A percentile compares a stretch with the other conserved stretches of the same genome.
Evolutionary conservation across 2,329 filamentous ascomycete species (phyloP).

Genomic region (Pestalotiopsis sp.): DNA sequence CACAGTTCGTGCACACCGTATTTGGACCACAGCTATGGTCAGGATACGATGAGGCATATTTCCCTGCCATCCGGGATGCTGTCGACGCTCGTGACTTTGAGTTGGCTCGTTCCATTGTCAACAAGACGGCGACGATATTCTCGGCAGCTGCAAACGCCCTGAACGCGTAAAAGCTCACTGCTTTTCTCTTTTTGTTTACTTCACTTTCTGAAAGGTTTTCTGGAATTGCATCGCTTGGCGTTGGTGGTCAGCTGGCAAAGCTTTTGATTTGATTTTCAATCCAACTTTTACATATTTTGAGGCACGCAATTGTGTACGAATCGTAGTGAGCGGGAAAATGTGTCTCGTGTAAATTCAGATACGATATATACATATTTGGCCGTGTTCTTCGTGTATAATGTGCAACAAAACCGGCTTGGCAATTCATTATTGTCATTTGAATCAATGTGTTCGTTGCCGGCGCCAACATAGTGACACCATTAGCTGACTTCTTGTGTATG

Average conservation of each 20-base stretch:
- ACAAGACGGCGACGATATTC: constrained; percentile 73
- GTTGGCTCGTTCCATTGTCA: constrained; percentile 67
- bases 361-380: not conserved
- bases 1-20: constrained; percentile 92
- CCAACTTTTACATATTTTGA: not conserved
- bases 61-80: constrained; percentile 85
- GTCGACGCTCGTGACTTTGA: constrained; percentile 73
- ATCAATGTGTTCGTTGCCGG: too few species aligned
- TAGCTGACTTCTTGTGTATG: too few species aligned
- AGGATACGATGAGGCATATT: constrained; percentile 67
- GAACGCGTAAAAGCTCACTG: not conserved
- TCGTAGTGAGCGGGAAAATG: not conserved
- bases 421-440: too few species aligned
- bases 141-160: constrained; percentile 53
- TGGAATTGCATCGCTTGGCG: constrained; percentile 11
- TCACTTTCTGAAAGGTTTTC: not conserved
- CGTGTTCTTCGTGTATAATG: not conserved
- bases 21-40: constrained; percentile 84
- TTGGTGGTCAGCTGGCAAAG: constrained; percentile 9
- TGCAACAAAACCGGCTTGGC: too few species aligned
- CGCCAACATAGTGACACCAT: too few species aligned
- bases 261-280: not conserved
- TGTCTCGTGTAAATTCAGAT: not conserved
- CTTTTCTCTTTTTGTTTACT: not conserved
- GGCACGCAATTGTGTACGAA: not conserved